Evolutionary conservation across 345 rosid species (phyloP).

Genomic region (Combretum micranthum): DNA sequence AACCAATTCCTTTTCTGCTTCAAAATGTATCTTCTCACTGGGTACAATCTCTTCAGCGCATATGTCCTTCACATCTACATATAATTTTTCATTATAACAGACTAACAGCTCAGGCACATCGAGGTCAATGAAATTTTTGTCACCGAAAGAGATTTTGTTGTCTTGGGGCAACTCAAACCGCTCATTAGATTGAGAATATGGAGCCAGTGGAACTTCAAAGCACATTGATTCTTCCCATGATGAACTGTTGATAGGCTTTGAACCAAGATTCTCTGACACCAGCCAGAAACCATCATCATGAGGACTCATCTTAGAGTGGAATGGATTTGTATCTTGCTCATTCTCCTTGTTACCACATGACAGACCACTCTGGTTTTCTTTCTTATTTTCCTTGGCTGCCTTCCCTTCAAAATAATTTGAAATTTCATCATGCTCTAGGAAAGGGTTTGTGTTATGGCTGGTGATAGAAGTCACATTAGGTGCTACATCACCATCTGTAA

Average conservation of each 20-base stretch:
- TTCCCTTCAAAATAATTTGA: conserved; percentile 11
- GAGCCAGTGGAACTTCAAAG: conserved; percentile 5
- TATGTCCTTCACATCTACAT: conserved; percentile 63
- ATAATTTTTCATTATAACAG: conserved; percentile 55
- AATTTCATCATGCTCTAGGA: conserved; percentile 15
- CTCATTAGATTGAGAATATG: background rate
- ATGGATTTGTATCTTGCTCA: conserved; percentile 16
- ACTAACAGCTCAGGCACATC: conserved; percentile 59
- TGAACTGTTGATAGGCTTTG: conserved; percentile 9
- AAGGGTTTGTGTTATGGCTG: conserved; percentile 24
- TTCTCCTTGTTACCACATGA: conserved; percentile 14
- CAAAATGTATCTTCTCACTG: conserved; percentile 47
- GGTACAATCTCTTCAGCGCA: conserved; percentile 71
- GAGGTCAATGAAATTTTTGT: conserved; percentile 46
- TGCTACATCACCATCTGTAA: conserved; percentile 38
- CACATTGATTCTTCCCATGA: conserved; percentile 8
- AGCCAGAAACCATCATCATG: conserved; percentile 20
- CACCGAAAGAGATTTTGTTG: conserved; percentile 37
- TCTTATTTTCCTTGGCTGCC: conserved; percentile 22
- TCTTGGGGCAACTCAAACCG: conserved; percentile 6
- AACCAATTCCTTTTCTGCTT: conserved; percentile 9
- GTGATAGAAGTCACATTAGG: conserved; percentile 24
- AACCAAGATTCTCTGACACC: conserved; percentile 14
- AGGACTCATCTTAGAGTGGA: conserved; percentile 6
- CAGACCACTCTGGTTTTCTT: conserved; percentile 17